Base-by-base conservation (phyloP, 2,329 filamentous ascomycete species). In the Rugonectria rugulosa region DNA sequence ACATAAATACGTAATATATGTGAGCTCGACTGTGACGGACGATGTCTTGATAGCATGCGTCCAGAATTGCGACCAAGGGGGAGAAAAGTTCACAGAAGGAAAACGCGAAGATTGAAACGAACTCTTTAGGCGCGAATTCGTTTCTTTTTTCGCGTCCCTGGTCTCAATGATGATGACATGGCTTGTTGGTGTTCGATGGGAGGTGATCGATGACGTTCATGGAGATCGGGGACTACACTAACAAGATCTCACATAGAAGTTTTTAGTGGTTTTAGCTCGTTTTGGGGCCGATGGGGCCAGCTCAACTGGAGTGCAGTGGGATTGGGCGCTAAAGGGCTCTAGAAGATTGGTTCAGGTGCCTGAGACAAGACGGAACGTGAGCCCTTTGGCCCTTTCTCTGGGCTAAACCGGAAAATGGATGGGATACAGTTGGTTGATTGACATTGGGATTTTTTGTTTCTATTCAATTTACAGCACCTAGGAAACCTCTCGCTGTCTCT, bases 131-230 rank as follows among this genome's bases (percentile, higher is more conserved):
- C 27, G 31, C 48, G n/a, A 34, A 31, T 41, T 53, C 24, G 53
- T 58, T 52, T 53, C 15, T 44, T 43, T 14, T 14, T 54, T 48
- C 37, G 20, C 20, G 12, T 40, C 10, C 24, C 5, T 20, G 15
- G 40, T 27, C 50, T 55, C 34, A 34, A 29, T 57, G 57, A 57
- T 63, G 64, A 68, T 65, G 64, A 51, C 60, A 67, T 70, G 59
- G 59, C 60, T 62, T 57, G 37, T 10, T 46, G 34, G 56, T 42
- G 49, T 50, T 60, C 71, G 72, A 74, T 74, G 60, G 61, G 51
- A 63, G 63, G 60, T 63, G 62, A 63, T 67, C 69, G 62, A 72
- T 72, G 56, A 62, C 40, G 58, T 61, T 51, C 59, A 57, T 64
- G 53, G 56, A 58, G 71, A 74, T 74, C 72, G 70, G 55, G 52